Base-by-base conservation (phyloP, 1,139 yeast species). In the Hemisphaericaspora xylanilytica region DNA sequence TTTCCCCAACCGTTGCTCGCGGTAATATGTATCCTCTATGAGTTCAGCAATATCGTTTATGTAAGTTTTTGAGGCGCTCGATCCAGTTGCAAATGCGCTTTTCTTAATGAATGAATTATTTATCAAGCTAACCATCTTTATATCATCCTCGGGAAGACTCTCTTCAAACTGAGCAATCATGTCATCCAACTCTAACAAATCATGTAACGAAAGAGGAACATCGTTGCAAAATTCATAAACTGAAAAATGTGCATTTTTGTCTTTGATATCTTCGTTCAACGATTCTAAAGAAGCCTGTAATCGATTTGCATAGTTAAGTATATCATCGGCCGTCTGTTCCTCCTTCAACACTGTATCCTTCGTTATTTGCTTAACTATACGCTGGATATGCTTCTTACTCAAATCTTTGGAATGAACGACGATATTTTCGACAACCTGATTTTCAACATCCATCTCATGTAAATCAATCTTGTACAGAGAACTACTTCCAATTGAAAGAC, bases 161-260 rank as follows among this genome's bases (percentile, higher is more conserved):
- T 50, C 59, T 14, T 56, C 52, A 25, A 80, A 53, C 45, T 80
- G 82, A 3, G 59, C 63, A 18, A 79, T 44, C 81, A 80, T 73
- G 16, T 70, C 61, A 39, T 75, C 78, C 27, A 76, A 57, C 46
- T 78, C 81, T 2, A 52, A 51, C 3, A 73, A 42, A 34, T 70
- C 67, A 3, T 49, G 42, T 2, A 73, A 50, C 3, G 37, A 30
- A 4, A 48, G 39, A 1, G 70, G 69, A 8, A 56, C 42, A 9
- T 43, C 45, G 5, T 45, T 40, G 4, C 61, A 52, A 6, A 65
- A 48, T 16, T 63, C 61, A 18, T 58, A 43, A 39, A 73, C 45
- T 1, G 69, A 53, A 10, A 42, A 41, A 14, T 35, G 38, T 14
- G 25, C 35, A 6, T 29, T 41, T 12, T 20, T 35, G 21, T 38